Evolutionary conservation across 495 filamentous ascomycete species (phyloP), one percentile per base, ranked within the genome.

Genomic region (Penicillium antarcticum): DNA sequence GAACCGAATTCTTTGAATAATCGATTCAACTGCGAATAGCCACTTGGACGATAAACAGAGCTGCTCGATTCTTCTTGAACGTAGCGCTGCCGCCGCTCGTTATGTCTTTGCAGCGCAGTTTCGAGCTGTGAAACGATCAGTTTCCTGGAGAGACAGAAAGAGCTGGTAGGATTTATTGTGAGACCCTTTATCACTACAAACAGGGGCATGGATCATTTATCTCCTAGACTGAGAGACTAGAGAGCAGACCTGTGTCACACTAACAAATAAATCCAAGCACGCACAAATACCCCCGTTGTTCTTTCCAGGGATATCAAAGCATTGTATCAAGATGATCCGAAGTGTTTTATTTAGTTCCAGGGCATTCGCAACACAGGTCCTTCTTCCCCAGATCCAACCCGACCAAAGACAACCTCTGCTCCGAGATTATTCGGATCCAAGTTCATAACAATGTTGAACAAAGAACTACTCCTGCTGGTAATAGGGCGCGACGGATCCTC

Each of bases 361-460:
- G 69, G 67, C 61, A 72, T 61, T 31, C 26, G 61, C 23, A 67
- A 31, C 1, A 72, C 58, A 3, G 67, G 29, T 0, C 61, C 60
- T 37, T 68, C 67, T 24, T 59, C 52, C 1, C 61, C 64, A 24
- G 66, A 66, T 6, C 68, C 66, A 1, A 58, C 53, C 16, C 59
- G 55, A 8, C 66, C 66, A 50, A 65, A 62, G 13, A 68, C 62
- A 7, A 74, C 63, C 41, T 70, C 69, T 17, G 68, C 71, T 17
- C 62, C 42, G 0, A 59, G 38, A 35, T 61, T 42, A 21, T 45
- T 31, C 6, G 46, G 31, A 4, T 68, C 59, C 46, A 72, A 31
- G 44, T 69, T 63, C 71, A 72, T 74, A 3, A 72, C 60, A 45
- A 74, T 71, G 38, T 71, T 71, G 44, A 71, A 71, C 51, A 69